Percentiles rank a stretch among this genome's conserved stretches.
phyloP scores from a whole-genome alignment of 345 rosid genomes.

The Rubroshorea leprosula region DNA sequence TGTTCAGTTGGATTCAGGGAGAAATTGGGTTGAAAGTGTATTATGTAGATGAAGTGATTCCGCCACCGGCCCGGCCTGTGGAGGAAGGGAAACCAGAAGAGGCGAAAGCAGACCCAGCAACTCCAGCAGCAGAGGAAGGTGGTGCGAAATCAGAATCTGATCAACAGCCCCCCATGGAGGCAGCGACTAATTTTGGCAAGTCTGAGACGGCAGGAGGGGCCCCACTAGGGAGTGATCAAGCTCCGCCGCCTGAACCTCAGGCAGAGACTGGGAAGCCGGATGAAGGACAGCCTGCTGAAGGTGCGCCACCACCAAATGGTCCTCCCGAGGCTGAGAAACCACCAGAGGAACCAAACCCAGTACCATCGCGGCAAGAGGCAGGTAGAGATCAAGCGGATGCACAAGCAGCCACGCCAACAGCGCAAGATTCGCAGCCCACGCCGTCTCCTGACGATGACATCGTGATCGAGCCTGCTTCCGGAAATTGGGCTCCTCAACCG shows the following conservation, averaged over 20 bases:
- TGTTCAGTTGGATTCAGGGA: slow-evolving; percentile 58
- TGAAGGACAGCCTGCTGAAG: slow-evolving; percentile 14
- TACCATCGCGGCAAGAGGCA: neutral
- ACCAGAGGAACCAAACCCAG: slow-evolving; percentile 16
- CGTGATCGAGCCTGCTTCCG: slow-evolving; percentile 20
- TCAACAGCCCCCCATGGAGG: neutral
- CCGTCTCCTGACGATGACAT: slow-evolving; percentile 25
- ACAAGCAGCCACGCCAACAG: too few relatives aligned
- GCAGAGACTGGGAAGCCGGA: slow-evolving; percentile 5
- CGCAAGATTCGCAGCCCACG: neutral
- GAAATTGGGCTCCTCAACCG: slow-evolving; percentile 26
- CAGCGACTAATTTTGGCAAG: too few relatives aligned
- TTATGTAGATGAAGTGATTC: slow-evolving; percentile 40
- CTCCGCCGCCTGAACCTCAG: neutral
- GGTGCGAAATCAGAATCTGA: slow-evolving; percentile 17
- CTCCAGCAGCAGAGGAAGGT: slow-evolving; percentile 17
- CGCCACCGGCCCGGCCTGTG: slow-evolving; percentile 23
- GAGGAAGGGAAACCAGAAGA: slow-evolving; percentile 18
- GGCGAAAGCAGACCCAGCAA: slow-evolving; percentile 22
- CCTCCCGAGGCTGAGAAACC: slow-evolving; percentile 26
- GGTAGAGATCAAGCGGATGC: slow-evolving; percentile 15
- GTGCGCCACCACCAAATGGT: slow-evolving; percentile 16
- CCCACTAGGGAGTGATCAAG: neutral
- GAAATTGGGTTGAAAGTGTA: slow-evolving; percentile 73
- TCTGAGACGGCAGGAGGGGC: slow-evolving; percentile 11